A percentile compares a stretch with the other conserved stretches of the same genome.
These are phyloP conservation scores for Sporothrix luriei DNA, from an alignment of 2,329 filamentous ascomycete species.

Conservation along the genomic window DNA sequence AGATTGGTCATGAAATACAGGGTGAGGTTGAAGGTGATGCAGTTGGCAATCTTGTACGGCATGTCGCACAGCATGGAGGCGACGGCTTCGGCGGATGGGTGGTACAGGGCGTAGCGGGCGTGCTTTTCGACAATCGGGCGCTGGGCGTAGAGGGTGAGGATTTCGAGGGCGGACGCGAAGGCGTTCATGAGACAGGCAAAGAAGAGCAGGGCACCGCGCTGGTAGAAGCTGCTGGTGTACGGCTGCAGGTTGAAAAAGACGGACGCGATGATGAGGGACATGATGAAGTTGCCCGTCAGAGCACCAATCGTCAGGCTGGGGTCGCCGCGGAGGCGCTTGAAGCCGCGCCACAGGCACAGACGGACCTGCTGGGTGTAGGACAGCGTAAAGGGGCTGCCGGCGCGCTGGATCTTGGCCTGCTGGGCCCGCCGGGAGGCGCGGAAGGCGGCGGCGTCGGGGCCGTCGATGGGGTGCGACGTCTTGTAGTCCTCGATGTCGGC, in stretches of 20 bases:
- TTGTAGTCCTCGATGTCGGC: conserved; percentile 61
- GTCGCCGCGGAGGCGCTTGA: conserved; percentile 74
- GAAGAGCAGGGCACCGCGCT: conserved; percentile 78
- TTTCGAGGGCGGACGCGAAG: conserved; percentile 79
- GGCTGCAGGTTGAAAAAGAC: conserved; percentile 76
- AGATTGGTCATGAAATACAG: conserved; percentile 89
- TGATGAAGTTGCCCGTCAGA: conserved; percentile 70
- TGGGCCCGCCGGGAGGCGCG: conserved; percentile 57
- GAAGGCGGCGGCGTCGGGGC: conserved; percentile 60
- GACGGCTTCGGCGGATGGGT: conserved; percentile 85
- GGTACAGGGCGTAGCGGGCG: conserved; percentile 80
- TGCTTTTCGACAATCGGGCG: conserved; percentile 93
- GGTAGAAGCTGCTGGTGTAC: conserved; percentile 73
- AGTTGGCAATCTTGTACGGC: conserved; percentile 77
- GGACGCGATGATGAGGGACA: conserved; percentile 75
- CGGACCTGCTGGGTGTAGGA: conserved; percentile 74
- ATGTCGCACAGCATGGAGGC: conserved; percentile 84
- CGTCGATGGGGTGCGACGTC: conserved; percentile 54
- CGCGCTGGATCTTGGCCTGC: conserved; percentile 61
- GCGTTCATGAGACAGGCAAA: conserved; percentile 87
- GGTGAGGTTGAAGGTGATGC: conserved; percentile 74
- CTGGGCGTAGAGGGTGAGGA: conserved; percentile 83
- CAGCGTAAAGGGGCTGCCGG: conserved; percentile 79
- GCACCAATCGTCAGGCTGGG: conserved; percentile 71
- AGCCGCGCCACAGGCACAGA: conserved; percentile 81